phyloP scores from a whole-genome alignment of 129 eudicot species.

The Heracleum sosnowskyi region DNA sequence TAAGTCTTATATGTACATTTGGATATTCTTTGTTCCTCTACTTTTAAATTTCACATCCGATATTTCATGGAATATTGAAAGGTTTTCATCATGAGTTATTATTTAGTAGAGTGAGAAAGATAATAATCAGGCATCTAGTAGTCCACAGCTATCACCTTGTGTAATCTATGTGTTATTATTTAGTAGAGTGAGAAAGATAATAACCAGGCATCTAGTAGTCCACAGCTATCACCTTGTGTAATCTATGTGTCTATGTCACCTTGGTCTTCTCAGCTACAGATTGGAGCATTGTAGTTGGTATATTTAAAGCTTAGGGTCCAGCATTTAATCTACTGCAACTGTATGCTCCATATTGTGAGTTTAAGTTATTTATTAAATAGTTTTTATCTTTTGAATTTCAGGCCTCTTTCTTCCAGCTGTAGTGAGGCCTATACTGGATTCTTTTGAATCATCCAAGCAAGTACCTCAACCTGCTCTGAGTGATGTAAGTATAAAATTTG shows the following conservation, averaged over 20 bases:
- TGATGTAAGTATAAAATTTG: conserved; percentile 47
- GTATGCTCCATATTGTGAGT: background rate
- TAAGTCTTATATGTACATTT: background rate
- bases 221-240: no score
- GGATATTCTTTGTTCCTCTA: background rate
- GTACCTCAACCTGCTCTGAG: conserved; percentile 69
- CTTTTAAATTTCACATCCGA: background rate
- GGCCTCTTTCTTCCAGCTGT: conserved; percentile 96
- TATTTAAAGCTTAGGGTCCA: background rate
- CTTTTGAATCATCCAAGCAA: conserved; percentile 66
- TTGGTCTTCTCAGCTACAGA: background rate
- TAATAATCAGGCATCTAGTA: background rate
- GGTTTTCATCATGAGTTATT: background rate
- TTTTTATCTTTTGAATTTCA: conserved; percentile 22
- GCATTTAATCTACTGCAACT: background rate
- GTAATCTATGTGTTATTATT: no score
- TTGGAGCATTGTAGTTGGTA: background rate
- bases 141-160: background rate
- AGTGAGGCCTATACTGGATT: conserved; percentile 87
- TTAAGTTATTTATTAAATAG: background rate
- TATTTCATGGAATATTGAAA: background rate
- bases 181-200: no score
- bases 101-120: background rate
- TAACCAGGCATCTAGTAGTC: no score
- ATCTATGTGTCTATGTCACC: background rate